A percentile compares a stretch with the other conserved stretches of the same genome.
These are phyloP conservation scores for Hortaea sp. DNA, from an alignment of 2,329 filamentous ascomycete genomes.

Conservation along the genomic window DNA sequence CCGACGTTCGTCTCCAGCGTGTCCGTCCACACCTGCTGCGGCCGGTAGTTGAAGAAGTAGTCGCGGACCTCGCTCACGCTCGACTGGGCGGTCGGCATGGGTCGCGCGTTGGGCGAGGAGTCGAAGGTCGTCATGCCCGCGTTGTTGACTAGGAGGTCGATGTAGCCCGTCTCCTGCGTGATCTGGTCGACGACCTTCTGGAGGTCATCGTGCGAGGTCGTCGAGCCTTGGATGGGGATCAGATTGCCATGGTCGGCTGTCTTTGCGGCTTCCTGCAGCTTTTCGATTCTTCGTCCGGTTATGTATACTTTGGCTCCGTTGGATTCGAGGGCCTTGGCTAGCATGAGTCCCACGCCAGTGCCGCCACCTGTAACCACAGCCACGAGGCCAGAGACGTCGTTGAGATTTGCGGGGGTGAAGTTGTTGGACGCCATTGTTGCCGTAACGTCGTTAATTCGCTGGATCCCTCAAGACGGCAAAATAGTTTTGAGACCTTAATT, in stretches of 20 bases:
- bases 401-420: slow-evolving; percentile 13
- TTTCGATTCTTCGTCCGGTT: slow-evolving; percentile 33
- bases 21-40: slow-evolving; percentile 34
- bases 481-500: no score
- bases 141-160: slow-evolving; percentile 43
- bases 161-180: slow-evolving; percentile 32
- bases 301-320: slow-evolving; percentile 35
- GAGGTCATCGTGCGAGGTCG: slow-evolving; percentile 33
- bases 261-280: slow-evolving; percentile 31
- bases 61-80: slow-evolving; percentile 20
- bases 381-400: slow-evolving; percentile 20
- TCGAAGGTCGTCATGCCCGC: slow-evolving; percentile 34
- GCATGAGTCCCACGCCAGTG: slow-evolving; percentile 22
- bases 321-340: slow-evolving; percentile 33
- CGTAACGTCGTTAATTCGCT: no score
- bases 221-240: slow-evolving; percentile 33
- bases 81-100: slow-evolving; percentile 25
- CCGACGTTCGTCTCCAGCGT: slow-evolving; percentile 36
- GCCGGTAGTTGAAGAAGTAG: slow-evolving; percentile 33
- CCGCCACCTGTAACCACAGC: slow-evolving; percentile 22
- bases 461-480: no score
- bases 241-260: slow-evolving; percentile 27
- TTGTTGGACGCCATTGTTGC: slow-evolving; percentile 10
- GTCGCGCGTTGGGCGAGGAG: slow-evolving; percentile 27
- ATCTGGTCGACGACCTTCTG: slow-evolving; percentile 32